phyloP scores from a whole-genome alignment of 306 rosid species.

The Citrullus amarus region DNA sequence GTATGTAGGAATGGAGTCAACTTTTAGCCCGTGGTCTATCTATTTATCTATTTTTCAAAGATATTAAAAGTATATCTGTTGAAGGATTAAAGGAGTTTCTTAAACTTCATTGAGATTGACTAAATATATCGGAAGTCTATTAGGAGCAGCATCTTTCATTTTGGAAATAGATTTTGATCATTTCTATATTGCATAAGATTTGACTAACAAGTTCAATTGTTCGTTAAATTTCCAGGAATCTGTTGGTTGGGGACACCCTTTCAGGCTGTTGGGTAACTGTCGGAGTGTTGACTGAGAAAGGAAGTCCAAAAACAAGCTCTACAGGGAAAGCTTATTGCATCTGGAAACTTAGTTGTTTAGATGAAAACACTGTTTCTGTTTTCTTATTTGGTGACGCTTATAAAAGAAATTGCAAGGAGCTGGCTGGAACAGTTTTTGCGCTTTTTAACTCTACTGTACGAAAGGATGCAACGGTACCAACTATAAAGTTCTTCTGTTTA shows the following conservation, averaged over 20 bases:
- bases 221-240: constrained; percentile 32
- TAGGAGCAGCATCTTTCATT: background rate
- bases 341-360: constrained; percentile 68
- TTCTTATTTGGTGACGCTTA: constrained; percentile 95
- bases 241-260: constrained; percentile 56
- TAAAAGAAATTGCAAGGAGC: constrained; percentile 39
- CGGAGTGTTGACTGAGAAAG: constrained; percentile 79
- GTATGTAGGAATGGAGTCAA: background rate
- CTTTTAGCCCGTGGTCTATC: background rate
- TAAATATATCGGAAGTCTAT: background rate
- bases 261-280: constrained; percentile 81
- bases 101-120: background rate
- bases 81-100: background rate
- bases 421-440: constrained; percentile 56
- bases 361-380: constrained; percentile 52
- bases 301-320: constrained; percentile 48
- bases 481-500: background rate
- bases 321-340: constrained; percentile 58
- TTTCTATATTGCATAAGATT: constrained; percentile 1
- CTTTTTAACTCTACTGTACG: constrained; percentile 58
- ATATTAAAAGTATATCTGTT: background rate
- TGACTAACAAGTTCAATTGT: background rate
- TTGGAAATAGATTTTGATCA: background rate
- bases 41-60: background rate
- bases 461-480: constrained; percentile 58